Evolutionary conservation across 805 yeast species (phyloP).

Genomic region (Metschnikowia amazonensis): DNA sequence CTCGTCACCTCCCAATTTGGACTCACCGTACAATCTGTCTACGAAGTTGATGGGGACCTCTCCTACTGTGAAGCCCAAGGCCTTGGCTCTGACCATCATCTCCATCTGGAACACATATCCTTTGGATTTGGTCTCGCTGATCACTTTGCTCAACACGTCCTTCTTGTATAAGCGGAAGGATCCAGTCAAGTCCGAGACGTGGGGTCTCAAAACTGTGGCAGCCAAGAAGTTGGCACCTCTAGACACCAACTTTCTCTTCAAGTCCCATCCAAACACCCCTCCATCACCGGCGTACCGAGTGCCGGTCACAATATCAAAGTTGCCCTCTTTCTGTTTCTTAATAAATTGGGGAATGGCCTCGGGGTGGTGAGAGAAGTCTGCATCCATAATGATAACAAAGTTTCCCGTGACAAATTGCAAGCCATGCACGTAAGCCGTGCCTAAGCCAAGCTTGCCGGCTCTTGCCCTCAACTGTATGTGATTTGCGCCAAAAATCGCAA

Average conservation of each 20-base stretch:
- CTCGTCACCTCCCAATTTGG: conserved; percentile 77
- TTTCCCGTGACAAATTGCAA: conserved; percentile 67
- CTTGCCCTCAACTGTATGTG: conserved; percentile 66
- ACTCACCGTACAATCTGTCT: conserved; percentile 74
- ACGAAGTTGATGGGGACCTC: conserved; percentile 79
- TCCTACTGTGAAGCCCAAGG: conserved; percentile 68
- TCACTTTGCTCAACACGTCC: conserved; percentile 60
- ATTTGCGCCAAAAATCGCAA: conserved; percentile 53
- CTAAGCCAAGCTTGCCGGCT: conserved; percentile 74
- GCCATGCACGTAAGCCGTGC: conserved; percentile 80
- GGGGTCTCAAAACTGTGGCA: conserved; percentile 63
- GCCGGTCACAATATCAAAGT: conserved; percentile 53
- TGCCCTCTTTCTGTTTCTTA: conserved; percentile 50
- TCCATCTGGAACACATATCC: conserved; percentile 88
- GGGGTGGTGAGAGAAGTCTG: conserved; percentile 80
- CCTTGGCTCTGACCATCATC: conserved; percentile 79
- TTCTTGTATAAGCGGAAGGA: conserved; percentile 73
- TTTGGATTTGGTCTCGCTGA: conserved; percentile 64
- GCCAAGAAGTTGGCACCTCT: conserved; percentile 81
- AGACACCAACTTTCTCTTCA: conserved; percentile 71
- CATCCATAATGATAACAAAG: conserved; percentile 78
- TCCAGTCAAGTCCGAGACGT: conserved; percentile 73
- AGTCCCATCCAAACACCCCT: conserved; percentile 82
- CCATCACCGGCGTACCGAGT: conserved; percentile 79
- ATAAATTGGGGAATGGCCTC: conserved; percentile 75